A percentile compares a stretch with the other conserved stretches of the same genome.
phyloP scores from a whole-genome alignment of 352 stramenopile species.

The Albugo candida region DNA sequence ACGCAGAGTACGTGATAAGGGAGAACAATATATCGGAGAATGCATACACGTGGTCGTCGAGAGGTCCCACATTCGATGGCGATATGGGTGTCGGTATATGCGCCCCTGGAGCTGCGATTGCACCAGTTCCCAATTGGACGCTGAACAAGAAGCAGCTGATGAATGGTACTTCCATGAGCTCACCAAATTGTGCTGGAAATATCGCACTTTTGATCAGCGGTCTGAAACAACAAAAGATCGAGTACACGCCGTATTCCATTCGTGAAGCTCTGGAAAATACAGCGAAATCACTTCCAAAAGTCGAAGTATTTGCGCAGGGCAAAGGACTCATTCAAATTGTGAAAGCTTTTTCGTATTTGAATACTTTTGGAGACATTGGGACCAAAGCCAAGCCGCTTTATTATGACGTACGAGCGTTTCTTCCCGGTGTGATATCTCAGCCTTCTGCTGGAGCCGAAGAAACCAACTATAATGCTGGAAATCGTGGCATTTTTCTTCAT shows the following conservation, averaged over 20 bases:
- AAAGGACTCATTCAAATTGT: constrained; percentile 67
- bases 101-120: constrained; percentile 88
- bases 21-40: constrained; percentile 26
- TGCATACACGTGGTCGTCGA: constrained; percentile 84
- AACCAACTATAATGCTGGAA: neutral
- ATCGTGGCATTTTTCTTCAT: constrained; percentile 64
- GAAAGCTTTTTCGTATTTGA: constrained; percentile 50
- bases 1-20: constrained; percentile 79
- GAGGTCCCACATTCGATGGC: constrained; percentile 84
- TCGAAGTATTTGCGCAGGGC: constrained; percentile 56
- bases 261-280: constrained; percentile 77
- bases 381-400: constrained; percentile 30
- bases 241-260: constrained; percentile 77
- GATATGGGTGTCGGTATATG: constrained; percentile 81
- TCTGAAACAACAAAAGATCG: constrained; percentile 60
- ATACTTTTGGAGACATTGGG: constrained; percentile 22
- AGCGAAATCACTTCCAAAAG: constrained; percentile 33
- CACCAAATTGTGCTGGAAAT: constrained; percentile 86
- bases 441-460: too few relatives aligned
- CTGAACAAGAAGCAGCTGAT: constrained; percentile 92
- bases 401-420: constrained; percentile 12
- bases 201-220: constrained; percentile 85
- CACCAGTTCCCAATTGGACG: constrained; percentile 87
- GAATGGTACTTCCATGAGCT: constrained; percentile 95
- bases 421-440: too few relatives aligned